A percentile compares a stretch with the other conserved stretches of the same genome.
Conservation (phyloP, 306 rosid species). For the Coriaria nepalensis region DNA sequence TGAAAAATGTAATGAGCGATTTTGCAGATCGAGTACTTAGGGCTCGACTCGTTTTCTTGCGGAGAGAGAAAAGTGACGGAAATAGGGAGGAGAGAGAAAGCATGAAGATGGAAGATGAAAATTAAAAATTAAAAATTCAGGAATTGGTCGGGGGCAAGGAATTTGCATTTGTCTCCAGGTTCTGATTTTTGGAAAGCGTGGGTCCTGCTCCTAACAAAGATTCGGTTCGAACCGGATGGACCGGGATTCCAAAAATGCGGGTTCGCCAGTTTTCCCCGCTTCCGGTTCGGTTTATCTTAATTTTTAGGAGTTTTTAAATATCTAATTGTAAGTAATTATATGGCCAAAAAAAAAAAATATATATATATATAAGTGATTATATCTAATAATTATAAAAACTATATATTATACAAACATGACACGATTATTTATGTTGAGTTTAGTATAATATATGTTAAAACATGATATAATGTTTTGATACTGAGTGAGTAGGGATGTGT, state of each 20-base stretch:
- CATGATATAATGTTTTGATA: too few species aligned
- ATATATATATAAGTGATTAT: too few species aligned
- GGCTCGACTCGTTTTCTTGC: slow-evolving; percentile 3
- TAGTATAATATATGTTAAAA: too few species aligned
- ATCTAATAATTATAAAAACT: too few species aligned
- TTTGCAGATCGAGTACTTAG: slow-evolving; percentile 14
- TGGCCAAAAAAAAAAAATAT: too few species aligned
- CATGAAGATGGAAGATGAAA: slow-evolving; percentile 5
- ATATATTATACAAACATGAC: too few species aligned
- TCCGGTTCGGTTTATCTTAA: slow-evolving; percentile 9
- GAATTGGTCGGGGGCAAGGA: slow-evolving; percentile 47
- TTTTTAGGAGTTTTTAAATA: too few species aligned
- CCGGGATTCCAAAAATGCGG: slow-evolving; percentile 8
- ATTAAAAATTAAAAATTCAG: slow-evolving; percentile 4
- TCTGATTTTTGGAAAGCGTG: slow-evolving; percentile 34
- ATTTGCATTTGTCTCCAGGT: slow-evolving; percentile 23
- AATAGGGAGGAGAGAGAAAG: slow-evolving; percentile 5
- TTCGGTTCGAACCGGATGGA: slow-evolving; percentile 24
- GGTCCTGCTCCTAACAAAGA: slow-evolving; percentile 25
- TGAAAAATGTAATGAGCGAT: background rate
- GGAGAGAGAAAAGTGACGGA: slow-evolving; percentile 6
- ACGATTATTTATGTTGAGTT: too few species aligned
- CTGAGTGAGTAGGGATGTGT: too few species aligned
- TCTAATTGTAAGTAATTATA: too few species aligned
- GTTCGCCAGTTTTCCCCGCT: background rate